Conservation (phyloP, 768 basidiomycete species). For the Lentinus brumalis region DNA sequence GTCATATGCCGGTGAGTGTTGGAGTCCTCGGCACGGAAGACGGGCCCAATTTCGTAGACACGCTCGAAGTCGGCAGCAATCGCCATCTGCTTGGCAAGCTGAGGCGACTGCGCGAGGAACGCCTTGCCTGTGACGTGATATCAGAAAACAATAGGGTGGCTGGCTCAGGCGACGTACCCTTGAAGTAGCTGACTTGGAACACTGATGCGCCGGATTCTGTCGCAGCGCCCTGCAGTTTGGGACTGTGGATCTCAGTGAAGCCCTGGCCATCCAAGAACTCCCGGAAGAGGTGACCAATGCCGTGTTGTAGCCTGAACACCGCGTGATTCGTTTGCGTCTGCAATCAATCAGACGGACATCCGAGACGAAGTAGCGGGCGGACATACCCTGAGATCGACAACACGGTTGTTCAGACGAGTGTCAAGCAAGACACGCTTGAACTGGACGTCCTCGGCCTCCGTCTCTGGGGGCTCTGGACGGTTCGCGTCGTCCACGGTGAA, state of each 20-base stretch:
- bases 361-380: neutral
- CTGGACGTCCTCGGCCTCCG: conserved; percentile 59
- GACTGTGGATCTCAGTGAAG: conserved; percentile 96
- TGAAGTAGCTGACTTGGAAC: conserved; percentile 98
- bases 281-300: conserved; percentile 87
- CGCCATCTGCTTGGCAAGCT: conserved; percentile 98
- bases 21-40: conserved; percentile 97
- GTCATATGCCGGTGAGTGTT: conserved; percentile 98
- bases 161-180: conserved; percentile 53
- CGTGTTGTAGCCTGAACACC: conserved; percentile 89
- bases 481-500: conserved; percentile 94
- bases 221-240: conserved; percentile 95
- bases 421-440: conserved; percentile 86
- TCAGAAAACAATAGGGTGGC: neutral
- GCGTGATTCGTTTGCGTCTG: conserved; percentile 96
- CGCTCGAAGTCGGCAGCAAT: conserved; percentile 98
- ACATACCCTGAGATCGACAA: conserved; percentile 89
- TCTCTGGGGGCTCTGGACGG: conserved; percentile 83
- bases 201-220: conserved; percentile 97
- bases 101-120: conserved; percentile 95
- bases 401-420: conserved; percentile 91
- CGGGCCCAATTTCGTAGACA: conserved; percentile 95
- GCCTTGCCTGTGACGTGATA: conserved; percentile 61
- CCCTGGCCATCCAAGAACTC: conserved; percentile 70
- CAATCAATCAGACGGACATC: neutral